phyloP scores from a whole-genome alignment of 352 stramenopile genomes.

The Phytophthora colocasiae region DNA sequence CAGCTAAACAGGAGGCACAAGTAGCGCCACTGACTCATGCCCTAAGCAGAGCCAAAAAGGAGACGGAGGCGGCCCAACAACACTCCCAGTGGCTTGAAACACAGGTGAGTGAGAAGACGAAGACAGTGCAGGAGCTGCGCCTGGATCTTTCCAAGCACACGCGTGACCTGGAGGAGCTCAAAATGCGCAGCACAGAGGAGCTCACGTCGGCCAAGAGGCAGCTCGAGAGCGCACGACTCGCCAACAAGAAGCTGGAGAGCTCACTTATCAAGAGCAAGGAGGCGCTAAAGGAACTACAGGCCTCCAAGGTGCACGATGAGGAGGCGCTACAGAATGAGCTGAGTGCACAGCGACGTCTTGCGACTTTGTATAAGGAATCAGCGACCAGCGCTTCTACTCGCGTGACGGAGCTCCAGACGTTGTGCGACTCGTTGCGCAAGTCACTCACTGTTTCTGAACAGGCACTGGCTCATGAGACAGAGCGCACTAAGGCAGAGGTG shows the following conservation, averaged over 20 bases:
- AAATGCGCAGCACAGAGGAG: conserved; percentile 58
- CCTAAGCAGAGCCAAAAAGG: conserved; percentile 56
- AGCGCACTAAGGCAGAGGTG: conserved; percentile 72
- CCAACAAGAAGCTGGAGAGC: conserved; percentile 73
- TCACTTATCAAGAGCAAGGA: conserved; percentile 71
- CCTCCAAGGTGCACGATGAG: conserved; percentile 64
- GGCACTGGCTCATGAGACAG: conserved; percentile 62
- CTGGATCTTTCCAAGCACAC: conserved; percentile 59
- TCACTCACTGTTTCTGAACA: conserved; percentile 70
- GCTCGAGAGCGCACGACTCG: conserved; percentile 65
- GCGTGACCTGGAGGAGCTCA: conserved; percentile 65
- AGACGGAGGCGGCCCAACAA: conserved; percentile 57
- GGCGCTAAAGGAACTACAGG: conserved; percentile 72
- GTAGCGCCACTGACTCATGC: conserved; percentile 62
- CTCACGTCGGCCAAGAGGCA: conserved; percentile 54
- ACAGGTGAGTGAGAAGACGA: conserved; percentile 73
- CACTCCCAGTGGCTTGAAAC: conserved; percentile 76
- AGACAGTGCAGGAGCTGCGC: conserved; percentile 66
- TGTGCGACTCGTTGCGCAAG: conserved; percentile 64
- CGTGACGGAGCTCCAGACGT: conserved; percentile 61
- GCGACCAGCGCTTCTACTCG: conserved; percentile 57
- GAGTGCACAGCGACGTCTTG: conserved; percentile 68
- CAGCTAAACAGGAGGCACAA: conserved; percentile 64
- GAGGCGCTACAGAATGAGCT: conserved; percentile 76
- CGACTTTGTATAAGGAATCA: conserved; percentile 79